Conservation (phyloP, 768 basidiomycete species). For the Boletus vermiculosoides region DNA sequence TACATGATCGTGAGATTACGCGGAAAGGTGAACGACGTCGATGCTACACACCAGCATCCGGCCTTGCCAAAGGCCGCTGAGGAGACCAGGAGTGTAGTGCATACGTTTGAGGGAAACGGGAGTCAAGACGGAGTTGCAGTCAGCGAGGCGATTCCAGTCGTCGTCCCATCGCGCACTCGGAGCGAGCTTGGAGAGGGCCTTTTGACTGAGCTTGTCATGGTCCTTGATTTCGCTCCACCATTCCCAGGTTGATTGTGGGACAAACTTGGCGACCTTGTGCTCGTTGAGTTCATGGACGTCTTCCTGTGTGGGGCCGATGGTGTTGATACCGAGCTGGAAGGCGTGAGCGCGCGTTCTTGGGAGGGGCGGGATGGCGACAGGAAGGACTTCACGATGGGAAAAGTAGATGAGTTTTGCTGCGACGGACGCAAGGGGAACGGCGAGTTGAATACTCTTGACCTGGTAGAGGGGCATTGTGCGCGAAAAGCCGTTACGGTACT, state of each 20-base stretch:
- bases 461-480: constrained; percentile 31
- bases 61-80: constrained; percentile 63
- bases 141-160: constrained; percentile 54
- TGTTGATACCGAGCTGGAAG: constrained; percentile 21
- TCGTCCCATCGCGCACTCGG: constrained; percentile 52
- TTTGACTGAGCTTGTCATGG: constrained; percentile 23
- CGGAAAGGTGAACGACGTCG: neutral
- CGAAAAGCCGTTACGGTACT: constrained; percentile 40
- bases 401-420: constrained; percentile 67
- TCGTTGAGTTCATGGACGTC: constrained; percentile 61
- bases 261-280: constrained; percentile 36
- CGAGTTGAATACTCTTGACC: constrained; percentile 25
- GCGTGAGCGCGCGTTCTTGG: constrained; percentile 34
- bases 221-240: constrained; percentile 23
- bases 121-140: constrained; percentile 43
- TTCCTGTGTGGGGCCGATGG: constrained; percentile 48
- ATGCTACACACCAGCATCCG: constrained; percentile 52
- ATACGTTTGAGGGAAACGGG: constrained; percentile 28
- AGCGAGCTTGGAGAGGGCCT: constrained; percentile 25
- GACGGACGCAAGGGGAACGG: constrained; percentile 46
- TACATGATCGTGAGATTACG: neutral
- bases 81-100: constrained; percentile 49
- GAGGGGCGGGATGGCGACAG: constrained; percentile 43
- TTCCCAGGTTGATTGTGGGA: constrained; percentile 13
- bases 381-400: constrained; percentile 50